Evolutionary conservation across 129 eudicot species (phyloP), one percentile per base, ranked within the genome.

Genomic region (Ambrosia trifida): DNA sequence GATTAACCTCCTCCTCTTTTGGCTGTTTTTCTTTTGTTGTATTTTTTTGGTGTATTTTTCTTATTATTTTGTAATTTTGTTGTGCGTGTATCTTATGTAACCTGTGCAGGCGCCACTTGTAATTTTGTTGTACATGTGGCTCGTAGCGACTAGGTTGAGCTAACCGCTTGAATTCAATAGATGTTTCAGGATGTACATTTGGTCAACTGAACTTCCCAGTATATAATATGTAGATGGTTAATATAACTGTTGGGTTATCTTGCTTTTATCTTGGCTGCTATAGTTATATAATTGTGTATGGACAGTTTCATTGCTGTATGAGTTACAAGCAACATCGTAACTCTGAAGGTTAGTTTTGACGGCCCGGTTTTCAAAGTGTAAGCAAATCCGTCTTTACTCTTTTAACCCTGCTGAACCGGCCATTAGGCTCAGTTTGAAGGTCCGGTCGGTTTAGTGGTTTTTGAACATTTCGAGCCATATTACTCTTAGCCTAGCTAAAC

Each of bases 11-110:
- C 41, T 13, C 57, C 46, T 44, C 18, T 20, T n/a, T 43, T 64
- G 4, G 43, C 20, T 62, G 63, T 32, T 43, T n/a, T 30, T 75
- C 12, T 40, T 68, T 64, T 75, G 66, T 65, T 66, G 80, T 76
- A 66, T 67, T 17, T 65, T 53, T 28, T 32, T 46, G 5, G 7
- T 38, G 5, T 28, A n/a, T 76, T 64, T 74, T 57, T 66, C 53
- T 73, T 76, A 66, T 56, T 17, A 65, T 54, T 28, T 46, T 10
- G 8, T 63, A 6, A 13, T 62, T 54, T 50, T 38, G 17, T 5
- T 63, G 64, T 69, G 36, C 13, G 7, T 69, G 65, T 76, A 68
- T 41, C 16, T 3, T 60, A 30, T 70, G 46, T 52, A 78, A 62
- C 61, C 8, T 30, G 77, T 52, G 0, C 3, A 12, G 7, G 28